Conservation (phyloP, 2,329 filamentous ascomycete genomes). For the Macrophomina pseudophaseolina region DNA sequence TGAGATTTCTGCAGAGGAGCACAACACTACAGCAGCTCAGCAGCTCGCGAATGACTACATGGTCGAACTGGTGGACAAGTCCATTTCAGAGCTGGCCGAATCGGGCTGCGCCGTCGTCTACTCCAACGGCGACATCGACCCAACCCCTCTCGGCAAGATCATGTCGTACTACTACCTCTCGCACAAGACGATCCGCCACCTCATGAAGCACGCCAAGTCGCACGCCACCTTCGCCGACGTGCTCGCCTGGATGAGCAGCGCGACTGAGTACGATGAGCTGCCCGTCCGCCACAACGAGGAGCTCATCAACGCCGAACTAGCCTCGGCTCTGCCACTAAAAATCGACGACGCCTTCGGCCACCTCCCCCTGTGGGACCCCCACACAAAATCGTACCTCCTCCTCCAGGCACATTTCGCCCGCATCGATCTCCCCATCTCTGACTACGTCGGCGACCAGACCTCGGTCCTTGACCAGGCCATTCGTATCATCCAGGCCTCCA, state of each 20-base stretch:
- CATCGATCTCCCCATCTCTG: slow-evolving; percentile 88
- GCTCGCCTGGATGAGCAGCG: slow-evolving; percentile 88
- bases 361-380: slow-evolving; percentile 96
- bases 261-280: slow-evolving; percentile 95
- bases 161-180: slow-evolving; percentile 99
- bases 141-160: slow-evolving; percentile 93
- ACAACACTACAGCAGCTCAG: slow-evolving; percentile 85
- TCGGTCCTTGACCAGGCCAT: slow-evolving; percentile 92
- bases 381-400: slow-evolving; percentile 93
- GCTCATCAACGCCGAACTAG: slow-evolving; percentile 90
- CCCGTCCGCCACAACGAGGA: slow-evolving; percentile 98
- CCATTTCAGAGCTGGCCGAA: slow-evolving; percentile 77
- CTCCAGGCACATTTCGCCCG: slow-evolving; percentile 95
- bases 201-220: slow-evolving; percentile 76
- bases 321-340: slow-evolving; percentile 74
- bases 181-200: slow-evolving; percentile 88
- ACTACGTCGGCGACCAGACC: slow-evolving; percentile 94
- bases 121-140: slow-evolving; percentile 85
- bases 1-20: slow-evolving; percentile 89
- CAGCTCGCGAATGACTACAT: slow-evolving; percentile 91
- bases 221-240: slow-evolving; percentile 80
- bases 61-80: slow-evolving; percentile 88
- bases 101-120: slow-evolving; percentile 85
- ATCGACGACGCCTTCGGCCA: slow-evolving; percentile 57
- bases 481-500: slow-evolving; percentile 92